A percentile compares a stretch with the other conserved stretches of the same genome.
These are phyloP conservation scores for Biscogniauxia mediterranea DNA, from an alignment of 2,329 filamentous ascomycete species.

Conservation along the genomic window DNA sequence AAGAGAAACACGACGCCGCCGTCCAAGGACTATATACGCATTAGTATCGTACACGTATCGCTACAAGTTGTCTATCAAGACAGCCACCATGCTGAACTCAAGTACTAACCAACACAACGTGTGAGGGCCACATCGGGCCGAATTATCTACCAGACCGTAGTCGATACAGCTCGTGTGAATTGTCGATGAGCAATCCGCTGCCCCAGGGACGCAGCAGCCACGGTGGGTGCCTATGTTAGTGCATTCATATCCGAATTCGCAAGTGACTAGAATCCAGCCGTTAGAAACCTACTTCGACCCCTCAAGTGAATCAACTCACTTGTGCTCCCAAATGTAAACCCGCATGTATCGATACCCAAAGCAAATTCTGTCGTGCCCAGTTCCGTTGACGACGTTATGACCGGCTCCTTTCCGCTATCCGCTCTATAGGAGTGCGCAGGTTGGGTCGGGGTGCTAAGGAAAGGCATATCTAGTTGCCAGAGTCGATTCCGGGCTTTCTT, in stretches of 20 bases:
- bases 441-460: constrained; percentile 20
- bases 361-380: constrained; percentile 17
- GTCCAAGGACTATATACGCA: constrained; percentile 14
- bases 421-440: constrained; percentile 9
- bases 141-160: constrained; percentile 16
- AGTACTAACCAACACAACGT: constrained; percentile 31
- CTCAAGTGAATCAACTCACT: constrained; percentile 18
- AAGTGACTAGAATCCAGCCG: constrained; percentile 24
- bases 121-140: constrained; percentile 23
- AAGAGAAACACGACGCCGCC: constrained; percentile 26
- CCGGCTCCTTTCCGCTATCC: constrained; percentile 10
- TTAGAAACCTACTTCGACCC: background rate
- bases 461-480: constrained; percentile 24
- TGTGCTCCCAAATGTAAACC: constrained; percentile 25
- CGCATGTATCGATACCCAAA: constrained; percentile 29
- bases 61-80: background rate
- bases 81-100: background rate
- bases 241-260: constrained; percentile 27
- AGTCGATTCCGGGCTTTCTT: constrained; percentile 10
- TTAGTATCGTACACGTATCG: constrained; percentile 3
- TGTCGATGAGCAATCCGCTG: constrained; percentile 23
- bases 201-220: constrained; percentile 27
- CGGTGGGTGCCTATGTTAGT: constrained; percentile 27
- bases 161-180: constrained; percentile 30
- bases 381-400: constrained; percentile 13